phyloP scores from a whole-genome alignment of 331 rosid species.

The Quercus tomentella region DNA sequence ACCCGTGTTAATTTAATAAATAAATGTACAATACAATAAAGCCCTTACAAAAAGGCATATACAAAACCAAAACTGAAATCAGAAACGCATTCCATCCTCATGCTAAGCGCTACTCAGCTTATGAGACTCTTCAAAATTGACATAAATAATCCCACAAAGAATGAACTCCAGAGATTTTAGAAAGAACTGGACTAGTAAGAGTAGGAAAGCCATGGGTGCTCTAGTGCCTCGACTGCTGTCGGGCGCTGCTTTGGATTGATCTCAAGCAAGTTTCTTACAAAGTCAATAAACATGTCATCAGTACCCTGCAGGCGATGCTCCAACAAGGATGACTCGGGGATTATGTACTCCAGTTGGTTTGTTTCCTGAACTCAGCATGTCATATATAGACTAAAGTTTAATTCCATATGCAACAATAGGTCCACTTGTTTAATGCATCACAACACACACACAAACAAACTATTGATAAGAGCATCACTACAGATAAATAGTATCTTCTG shows the following conservation, averaged over 20 bases:
- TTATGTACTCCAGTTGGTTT: constrained; percentile 74
- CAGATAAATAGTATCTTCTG: background rate
- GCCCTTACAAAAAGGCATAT: constrained; percentile 12
- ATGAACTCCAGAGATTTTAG: constrained; percentile 16
- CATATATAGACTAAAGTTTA: constrained; percentile 2
- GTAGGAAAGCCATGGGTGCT: constrained; percentile 92
- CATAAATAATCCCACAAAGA: constrained; percentile 14
- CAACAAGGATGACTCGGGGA: constrained; percentile 78
- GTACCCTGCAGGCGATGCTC: constrained; percentile 62
- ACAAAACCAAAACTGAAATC: constrained; percentile 51
- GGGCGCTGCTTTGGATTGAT: constrained; percentile 78
- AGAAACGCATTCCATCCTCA: constrained; percentile 22
- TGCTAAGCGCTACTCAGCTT: constrained; percentile 7
- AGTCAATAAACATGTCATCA: constrained; percentile 59
- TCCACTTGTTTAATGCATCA: background rate
- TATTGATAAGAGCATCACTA: background rate
- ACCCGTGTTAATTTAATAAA: background rate
- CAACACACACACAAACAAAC: no score
- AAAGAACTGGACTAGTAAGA: constrained; percentile 33
- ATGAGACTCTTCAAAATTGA: constrained; percentile 20
- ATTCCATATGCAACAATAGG: background rate
- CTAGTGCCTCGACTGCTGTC: constrained; percentile 69
- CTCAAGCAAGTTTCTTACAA: constrained; percentile 59
- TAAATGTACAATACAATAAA: background rate
- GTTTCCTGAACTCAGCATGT: constrained; percentile 52